Evolutionary conservation across 768 basidiomycete species (phyloP), one percentile per base, ranked within the genome.

Genomic region (Tulasnella sp.): DNA sequence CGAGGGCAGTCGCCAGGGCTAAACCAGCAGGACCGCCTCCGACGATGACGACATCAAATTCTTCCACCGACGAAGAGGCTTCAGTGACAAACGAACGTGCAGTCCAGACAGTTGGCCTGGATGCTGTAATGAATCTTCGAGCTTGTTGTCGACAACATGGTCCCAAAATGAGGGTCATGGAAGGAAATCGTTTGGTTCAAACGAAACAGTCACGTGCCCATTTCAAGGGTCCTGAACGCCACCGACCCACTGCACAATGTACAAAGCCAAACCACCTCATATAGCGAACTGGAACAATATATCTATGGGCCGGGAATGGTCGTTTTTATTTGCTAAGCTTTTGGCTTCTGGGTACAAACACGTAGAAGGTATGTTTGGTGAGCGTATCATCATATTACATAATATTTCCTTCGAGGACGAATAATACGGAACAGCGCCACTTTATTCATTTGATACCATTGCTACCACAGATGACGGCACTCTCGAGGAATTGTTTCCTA

Each of bases 21-120:
- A 99, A 89, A 4, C 98, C 98, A 5, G 91, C 95, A 37, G 96
- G 96, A 1, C 97, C 97, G 40, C 95, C 98, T 24, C 98, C 97
- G 37, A 99, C 95, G 83, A 99, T 94, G 31, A 97, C 94, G 46
- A 99, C 89, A 85, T 99, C 98, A 82, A 90, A 92, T 34, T 80
- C 79, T 50, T 77, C 76, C 31, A 24, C 64, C 3, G 31, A 11
- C 20, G 74, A 75, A 16, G 48, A 12, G 16, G 22, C 48, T 44
- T 44, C 28, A 75, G 64, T 69, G 34, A 31, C 64, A 20, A 69
- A 69, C 0, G 31, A 31, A 18, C 64, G 64, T 16, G 34, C 8
- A 31, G n/a, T 4, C 28, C 64, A 37, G 5, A 28, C 64, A 2
- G 16, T 69, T 9, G 64, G 64, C 14, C 12, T 69, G 7, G 64